Evolutionary conservation across 2,329 filamentous ascomycete genomes (phyloP), one percentile per base, ranked within the genome.

Genomic region (Phyllosticta citrichinensis): DNA sequence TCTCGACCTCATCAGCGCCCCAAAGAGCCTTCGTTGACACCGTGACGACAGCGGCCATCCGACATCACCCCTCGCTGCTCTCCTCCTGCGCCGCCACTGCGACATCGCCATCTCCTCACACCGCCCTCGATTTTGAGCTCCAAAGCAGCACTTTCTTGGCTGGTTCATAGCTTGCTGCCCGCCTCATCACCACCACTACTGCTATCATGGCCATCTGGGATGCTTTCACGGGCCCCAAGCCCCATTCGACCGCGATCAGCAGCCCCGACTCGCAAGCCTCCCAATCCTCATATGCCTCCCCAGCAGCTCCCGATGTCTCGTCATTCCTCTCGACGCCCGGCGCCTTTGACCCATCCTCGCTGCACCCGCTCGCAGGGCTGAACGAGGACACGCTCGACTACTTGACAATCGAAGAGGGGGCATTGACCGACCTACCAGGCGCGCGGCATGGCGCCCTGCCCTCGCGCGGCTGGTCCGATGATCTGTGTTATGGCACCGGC

Each of bases 401-500:
- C 76, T 83, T 99, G 66, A 87, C 88, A 25, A 87, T 99, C 70
- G 94, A 99, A 77, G 95, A 99, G 73, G 89, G 91, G 56, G 84
- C 87, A 27, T 85, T 97, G 62, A 91, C 91, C 64, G 87, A 95
- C 70, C 83, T 96, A 20, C 91, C 92, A 56, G 92, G 91, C 70
- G 83, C 86, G 63, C 88, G 89, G 73, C 40, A 47, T 47, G 95
- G 93, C 52, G 88, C 92, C 60, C 83, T 99, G 60, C 94, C 95
- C 52, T 97, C 92, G 61, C 87, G 94, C 74, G 94, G 94, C 73
- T 99, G 96, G 86, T 96, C 92, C 63, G 94, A 99, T 73, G 94
- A 99, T 75, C 84, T 99, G 63, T 97, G 94, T 78, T 99, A 99
- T 75, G 94, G 95, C 71, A 95, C 94, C 22, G 94, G 94, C 68